phyloP scores from a whole-genome alignment of 2,329 filamentous ascomycete genomes.

The Cladosporium cucumerinum region DNA sequence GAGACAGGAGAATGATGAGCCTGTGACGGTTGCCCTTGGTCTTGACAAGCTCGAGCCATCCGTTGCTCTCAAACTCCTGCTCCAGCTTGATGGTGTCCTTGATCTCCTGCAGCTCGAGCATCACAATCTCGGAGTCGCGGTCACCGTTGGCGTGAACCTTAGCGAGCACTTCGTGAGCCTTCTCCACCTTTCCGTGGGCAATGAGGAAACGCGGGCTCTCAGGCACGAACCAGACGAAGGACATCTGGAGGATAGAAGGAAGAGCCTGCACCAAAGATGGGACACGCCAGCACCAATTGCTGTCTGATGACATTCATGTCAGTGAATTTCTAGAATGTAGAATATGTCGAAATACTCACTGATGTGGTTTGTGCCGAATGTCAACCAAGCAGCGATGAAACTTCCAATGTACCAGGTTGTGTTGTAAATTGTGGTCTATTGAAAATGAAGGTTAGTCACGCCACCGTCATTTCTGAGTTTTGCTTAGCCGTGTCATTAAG shows the following conservation, averaged over 20 bases:
- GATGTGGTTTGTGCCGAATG: constrained; percentile 44
- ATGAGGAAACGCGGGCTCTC: constrained; percentile 61
- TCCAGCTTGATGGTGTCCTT: constrained; percentile 48
- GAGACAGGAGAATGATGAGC: constrained; percentile 51
- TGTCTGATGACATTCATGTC: constrained; percentile 11
- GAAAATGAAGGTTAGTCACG: too few relatives aligned
- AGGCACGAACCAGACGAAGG: constrained; percentile 51
- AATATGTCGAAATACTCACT: not conserved
- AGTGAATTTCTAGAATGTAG: not conserved
- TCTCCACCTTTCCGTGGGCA: constrained; percentile 48
- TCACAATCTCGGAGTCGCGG: constrained; percentile 43
- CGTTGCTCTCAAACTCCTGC: constrained; percentile 45
- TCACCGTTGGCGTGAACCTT: constrained; percentile 53
- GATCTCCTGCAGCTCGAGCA: constrained; percentile 51
- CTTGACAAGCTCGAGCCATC: constrained; percentile 47
- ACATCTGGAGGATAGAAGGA: constrained; percentile 45
- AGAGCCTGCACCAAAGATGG: constrained; percentile 53
- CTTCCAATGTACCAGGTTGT: constrained; percentile 45
- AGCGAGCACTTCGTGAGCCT: constrained; percentile 51
- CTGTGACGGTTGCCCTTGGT: constrained; percentile 55
- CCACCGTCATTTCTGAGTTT: too few relatives aligned
- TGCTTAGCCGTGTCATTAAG: too few relatives aligned
- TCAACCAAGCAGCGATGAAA: constrained; percentile 48
- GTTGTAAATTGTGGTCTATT: constrained; percentile 50
- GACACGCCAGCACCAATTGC: constrained; percentile 51